Base-by-base conservation (phyloP, 495 filamentous ascomycete genomes). In the Penicillium subrubescens region DNA sequence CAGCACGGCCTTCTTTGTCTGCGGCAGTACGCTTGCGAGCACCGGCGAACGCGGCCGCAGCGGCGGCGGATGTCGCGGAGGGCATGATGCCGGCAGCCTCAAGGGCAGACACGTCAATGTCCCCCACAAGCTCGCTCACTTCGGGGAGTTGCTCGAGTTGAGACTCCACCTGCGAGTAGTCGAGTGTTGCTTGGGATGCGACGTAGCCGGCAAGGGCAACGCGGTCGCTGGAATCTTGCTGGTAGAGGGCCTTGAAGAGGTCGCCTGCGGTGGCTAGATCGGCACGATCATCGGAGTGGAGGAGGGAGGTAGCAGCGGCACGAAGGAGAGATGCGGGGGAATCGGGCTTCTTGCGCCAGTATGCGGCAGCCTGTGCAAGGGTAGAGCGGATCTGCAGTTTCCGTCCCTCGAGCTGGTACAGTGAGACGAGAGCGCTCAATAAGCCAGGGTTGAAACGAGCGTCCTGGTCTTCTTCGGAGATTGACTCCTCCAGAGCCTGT, bases 381-480 rank as follows among this genome's bases (percentile, higher is more conserved):
- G 93, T 86, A 1, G 79, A 75, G 58, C 88, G 89, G 65, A 91
- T 86, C 43, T 91, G 88, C 25, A 84, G 72, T 61, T 88, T 91
- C n/a, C 93, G 92, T 59, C 89, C 88, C 75, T 96, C 90, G 2
- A 81, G 79, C 62, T 86, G 85, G 76, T 97, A 97, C 1, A 99
- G 81, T 3, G 91, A 88, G 15, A 97, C 88, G 5, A 93, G 82
- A 2, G 92, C 81, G n/a, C 90, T 91, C 17, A 97, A 84, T 0
- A 99, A 81, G 29, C 96, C 96, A 0, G 96, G 95, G 35, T 92
- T 88, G 73, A 88, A 96, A 33, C 92, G 90, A 34, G 90, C 87
- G 34, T 88, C 84, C 56, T 86, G 81, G 63, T 92, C 86, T 31
- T 83, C 73, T 57, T 87, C 73, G 14, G 88, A 85, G 10, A 81